Base-by-base conservation (phyloP, 2,329 filamentous ascomycete genomes). In the Venturiaceae sp. region DNA sequence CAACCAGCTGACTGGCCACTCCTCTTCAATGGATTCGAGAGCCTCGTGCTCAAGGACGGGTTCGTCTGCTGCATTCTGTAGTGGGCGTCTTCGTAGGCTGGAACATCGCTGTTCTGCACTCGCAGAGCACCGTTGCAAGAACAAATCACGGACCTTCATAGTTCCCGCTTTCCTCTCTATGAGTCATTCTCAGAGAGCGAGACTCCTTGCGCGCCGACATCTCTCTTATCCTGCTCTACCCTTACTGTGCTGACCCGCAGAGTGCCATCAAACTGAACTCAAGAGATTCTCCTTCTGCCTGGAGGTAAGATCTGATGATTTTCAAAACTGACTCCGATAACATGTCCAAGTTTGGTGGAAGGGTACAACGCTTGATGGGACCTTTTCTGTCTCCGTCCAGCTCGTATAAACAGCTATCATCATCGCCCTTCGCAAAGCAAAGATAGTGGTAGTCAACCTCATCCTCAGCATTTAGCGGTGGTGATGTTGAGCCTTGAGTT, bases 121-220 rank as follows among this genome's bases (percentile, higher is more conserved):
- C 68, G 68, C 73, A 71, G 71, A 66, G 65, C 37, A 36, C 64
- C 64, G 71, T 74, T 79, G 77, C 77, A 68, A 80, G 66, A 79
- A 58, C 60, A 72, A 77, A 39, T 36, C 26, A 41, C 63, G 75
- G 76, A 75, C 76, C 75, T 74, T 79, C 77, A 80, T 80, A 80
- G 77, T 80, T 78, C 77, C 77, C 74, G 71, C 73, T 75, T 75
- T 70, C 70, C 75, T 75, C 74, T 75, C 67, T 68, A 62, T 68
- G 69, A 66, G 61, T 65, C 53, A 66, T 65, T 74, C 68, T 74
- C 69, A 70, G 70, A 71, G 70, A 74, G 74, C 74, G 74, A 77
- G 77, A 78, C 77, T 80, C 77, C 77, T 75, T 74, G 74, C 67
- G 72, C 71, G 75, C 76, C 75, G 72, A 79, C 76, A 78, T 72